Evolutionary conservation across 2,329 filamentous ascomycete species (phyloP).

Genomic region (Fusarium sp.): DNA sequence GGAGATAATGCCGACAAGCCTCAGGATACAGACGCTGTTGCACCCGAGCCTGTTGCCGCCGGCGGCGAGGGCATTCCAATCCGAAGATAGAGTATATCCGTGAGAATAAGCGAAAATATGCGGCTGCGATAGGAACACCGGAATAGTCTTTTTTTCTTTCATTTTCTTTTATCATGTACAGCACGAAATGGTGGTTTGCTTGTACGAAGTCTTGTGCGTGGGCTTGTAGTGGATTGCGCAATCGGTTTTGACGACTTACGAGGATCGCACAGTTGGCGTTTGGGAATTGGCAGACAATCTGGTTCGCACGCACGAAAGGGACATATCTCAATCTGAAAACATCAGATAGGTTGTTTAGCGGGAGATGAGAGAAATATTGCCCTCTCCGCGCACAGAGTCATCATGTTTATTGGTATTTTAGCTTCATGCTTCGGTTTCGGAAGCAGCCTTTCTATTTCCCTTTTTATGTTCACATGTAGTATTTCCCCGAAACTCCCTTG

Average conservation of each 20-base stretch:
- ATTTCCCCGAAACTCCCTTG: constrained; percentile 13
- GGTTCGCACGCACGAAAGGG: constrained; percentile 40
- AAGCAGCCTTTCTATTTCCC: constrained; percentile 32
- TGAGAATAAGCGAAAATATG: constrained; percentile 8
- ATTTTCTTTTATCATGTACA: constrained; percentile 13
- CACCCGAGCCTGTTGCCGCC: constrained; percentile 37
- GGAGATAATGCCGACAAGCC: constrained; percentile 51
- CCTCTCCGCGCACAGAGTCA: constrained; percentile 30
- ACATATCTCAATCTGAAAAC: constrained; percentile 41
- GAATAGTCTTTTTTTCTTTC: background rate
- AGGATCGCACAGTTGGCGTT: constrained; percentile 49
- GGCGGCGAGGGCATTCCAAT: constrained; percentile 68
- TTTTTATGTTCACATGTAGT: constrained; percentile 18
- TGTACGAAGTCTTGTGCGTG: constrained; percentile 34
- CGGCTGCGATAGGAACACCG: constrained; percentile 2
- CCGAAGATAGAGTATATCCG: constrained; percentile 60
- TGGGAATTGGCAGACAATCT: constrained; percentile 46
- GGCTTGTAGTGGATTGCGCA: constrained; percentile 36
- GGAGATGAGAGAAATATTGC: constrained; percentile 20
- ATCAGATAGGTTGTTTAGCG: constrained; percentile 41
- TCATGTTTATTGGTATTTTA: constrained; percentile 44
- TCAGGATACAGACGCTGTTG: constrained; percentile 52
- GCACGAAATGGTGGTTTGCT: constrained; percentile 22
- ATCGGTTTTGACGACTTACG: constrained; percentile 47
- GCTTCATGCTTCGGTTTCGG: constrained; percentile 33